Conservation (phyloP, 2,329 filamentous ascomycete genomes). For the Penicillium sp. region DNA sequence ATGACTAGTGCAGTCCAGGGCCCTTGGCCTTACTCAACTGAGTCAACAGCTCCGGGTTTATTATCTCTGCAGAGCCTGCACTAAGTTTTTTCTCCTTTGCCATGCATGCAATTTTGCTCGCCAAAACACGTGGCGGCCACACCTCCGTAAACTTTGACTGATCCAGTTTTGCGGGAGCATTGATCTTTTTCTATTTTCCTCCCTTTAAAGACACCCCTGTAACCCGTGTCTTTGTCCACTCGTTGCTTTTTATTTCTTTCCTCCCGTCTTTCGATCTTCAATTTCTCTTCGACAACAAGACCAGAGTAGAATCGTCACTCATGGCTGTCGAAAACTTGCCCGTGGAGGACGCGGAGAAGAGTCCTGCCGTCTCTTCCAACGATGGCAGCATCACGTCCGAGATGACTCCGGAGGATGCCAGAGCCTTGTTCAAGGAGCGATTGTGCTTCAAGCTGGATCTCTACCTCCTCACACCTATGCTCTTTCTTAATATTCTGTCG, state of each 20-base stretch:
- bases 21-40: no score
- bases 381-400: constrained; percentile 3
- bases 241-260: no score
- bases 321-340: not conserved
- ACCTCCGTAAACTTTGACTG: not conserved
- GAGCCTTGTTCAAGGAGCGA: constrained; percentile 3
- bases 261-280: no score
- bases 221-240: not conserved
- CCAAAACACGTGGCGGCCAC: not conserved
- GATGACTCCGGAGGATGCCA: not conserved
- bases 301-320: not conserved
- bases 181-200: not conserved
- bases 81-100: not conserved
- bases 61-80: no score
- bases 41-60: no score
- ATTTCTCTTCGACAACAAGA: not conserved
- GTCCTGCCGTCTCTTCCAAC: not conserved
- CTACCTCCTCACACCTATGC: not conserved
- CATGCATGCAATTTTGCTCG: not conserved
- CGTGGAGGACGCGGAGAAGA: not conserved
- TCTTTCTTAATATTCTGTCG: constrained; percentile 5
- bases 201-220: not conserved
- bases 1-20: no score
- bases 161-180: no score
- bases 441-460: constrained; percentile 2